Evolutionary conservation across 73 alveolate genomes (phyloP).

Genomic region (Paramecium pentaurelia): DNA sequence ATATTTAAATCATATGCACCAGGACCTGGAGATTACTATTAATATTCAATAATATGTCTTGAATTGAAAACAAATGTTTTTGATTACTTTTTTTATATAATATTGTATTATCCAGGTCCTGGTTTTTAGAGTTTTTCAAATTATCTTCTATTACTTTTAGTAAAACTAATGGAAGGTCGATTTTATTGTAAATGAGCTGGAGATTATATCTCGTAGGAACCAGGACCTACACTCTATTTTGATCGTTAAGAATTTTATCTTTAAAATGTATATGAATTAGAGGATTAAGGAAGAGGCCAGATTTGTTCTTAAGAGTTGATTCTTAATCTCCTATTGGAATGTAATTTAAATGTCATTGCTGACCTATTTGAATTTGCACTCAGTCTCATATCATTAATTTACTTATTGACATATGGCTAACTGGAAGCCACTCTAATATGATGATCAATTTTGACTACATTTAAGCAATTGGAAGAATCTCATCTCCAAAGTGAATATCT

Average conservation of each 20-base stretch:
- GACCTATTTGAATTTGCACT: not conserved
- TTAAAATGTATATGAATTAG: not conserved
- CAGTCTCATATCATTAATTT: not conserved
- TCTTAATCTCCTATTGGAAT: not conserved
- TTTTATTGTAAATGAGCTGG: not conserved
- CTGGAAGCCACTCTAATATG: conserved; percentile 13
- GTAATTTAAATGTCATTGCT: not conserved
- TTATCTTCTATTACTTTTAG: not conserved
- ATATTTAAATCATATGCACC: not conserved
- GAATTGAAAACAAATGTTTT: conserved; percentile 5
- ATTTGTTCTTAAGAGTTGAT: not conserved
- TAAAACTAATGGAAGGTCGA: not conserved
- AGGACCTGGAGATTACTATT: not conserved
- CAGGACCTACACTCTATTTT: not conserved
- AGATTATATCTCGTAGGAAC: not conserved
- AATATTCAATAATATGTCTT: not conserved
- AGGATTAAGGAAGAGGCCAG: not conserved
- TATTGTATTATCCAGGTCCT: not conserved
- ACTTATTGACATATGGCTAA: not conserved
- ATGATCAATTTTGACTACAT: conserved; percentile 3
- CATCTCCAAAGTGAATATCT: not conserved
- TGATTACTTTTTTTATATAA: not conserved
- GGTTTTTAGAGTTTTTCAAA: not conserved
- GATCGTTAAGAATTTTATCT: not conserved
- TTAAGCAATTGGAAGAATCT: not conserved